Percentiles rank a stretch among this genome's conserved stretches.
Conservation (phyloP, 2,329 filamentous ascomycete genomes). For the Botrytis porri region DNA sequence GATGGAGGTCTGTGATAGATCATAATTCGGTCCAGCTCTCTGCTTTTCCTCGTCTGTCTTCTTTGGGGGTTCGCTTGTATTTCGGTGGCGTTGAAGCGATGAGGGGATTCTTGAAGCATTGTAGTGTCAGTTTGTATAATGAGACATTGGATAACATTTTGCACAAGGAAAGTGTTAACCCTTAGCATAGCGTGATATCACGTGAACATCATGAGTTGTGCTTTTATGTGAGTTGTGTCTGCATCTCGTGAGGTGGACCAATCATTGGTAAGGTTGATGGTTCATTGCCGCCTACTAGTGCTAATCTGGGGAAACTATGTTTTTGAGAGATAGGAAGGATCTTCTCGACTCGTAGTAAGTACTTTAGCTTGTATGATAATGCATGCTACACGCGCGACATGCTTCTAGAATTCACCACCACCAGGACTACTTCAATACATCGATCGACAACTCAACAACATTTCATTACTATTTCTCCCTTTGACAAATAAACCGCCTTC, state of each 20-base stretch:
- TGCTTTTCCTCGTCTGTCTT: neutral
- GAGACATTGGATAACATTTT: neutral
- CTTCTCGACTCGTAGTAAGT: neutral
- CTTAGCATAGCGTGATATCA: neutral
- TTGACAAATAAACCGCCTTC: neutral
- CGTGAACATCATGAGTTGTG: slow-evolving; percentile 3
- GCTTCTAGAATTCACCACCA: neutral
- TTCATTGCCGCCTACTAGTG: neutral
- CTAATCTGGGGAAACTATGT: neutral
- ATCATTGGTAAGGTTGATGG: neutral
- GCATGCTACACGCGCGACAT: neutral
- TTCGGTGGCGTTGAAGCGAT: slow-evolving; percentile 2
- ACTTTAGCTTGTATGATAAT: neutral
- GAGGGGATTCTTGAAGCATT: neutral
- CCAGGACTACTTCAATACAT: neutral
- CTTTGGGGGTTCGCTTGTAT: slow-evolving; percentile 2
- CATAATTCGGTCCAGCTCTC: neutral
- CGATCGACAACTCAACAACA: neutral
- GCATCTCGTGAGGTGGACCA: slow-evolving; percentile 6
- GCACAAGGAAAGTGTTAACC: neutral
- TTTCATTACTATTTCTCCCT: neutral
- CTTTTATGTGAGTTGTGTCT: neutral
- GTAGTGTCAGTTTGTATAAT: neutral
- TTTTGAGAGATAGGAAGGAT: neutral
- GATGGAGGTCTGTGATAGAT: neutral